Base-by-base conservation (phyloP, 768 basidiomycete genomes). In the Xerocomellus dryophilus region DNA sequence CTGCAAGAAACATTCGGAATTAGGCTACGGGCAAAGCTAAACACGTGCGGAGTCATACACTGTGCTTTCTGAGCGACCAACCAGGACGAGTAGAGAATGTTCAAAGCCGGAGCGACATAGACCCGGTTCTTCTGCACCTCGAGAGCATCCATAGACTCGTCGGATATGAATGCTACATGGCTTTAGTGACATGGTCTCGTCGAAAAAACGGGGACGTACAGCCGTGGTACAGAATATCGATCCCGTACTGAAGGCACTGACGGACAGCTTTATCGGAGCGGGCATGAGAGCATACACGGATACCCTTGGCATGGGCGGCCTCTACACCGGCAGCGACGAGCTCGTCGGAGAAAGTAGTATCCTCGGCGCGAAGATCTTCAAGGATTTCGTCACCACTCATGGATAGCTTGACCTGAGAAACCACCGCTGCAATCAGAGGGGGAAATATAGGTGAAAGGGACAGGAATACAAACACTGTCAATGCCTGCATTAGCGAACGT, bases 371-470 rank as follows among this genome's bases (percentile, higher is more conserved):
- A 39, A 73, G 65, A 18, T 60, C 35, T 25, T 71, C 69, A 0
- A 69, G 70, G 27, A 71, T 70, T 45, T 73, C 71, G 11, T 74
- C 73, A 0, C 73, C 73, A 11, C 66, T 71, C 73, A 74, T 74
- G 3, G 62, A 68, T 14, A 74, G 48, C 42, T 74, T 74, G 59
- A 72, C 43, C 64, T 74, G 25, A 21, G 7, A n/a, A 11, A 25
- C 3, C 18, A 27, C 35, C 11, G 32, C 50, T 12, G 21, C 8
- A 25, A 21, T 60, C 23, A 47, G 41, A 50, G 4, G 29, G 14
- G 2, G 9, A 31, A 39, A n/a, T 5, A 3, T 1, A 25, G 5
- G 23, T 2, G 5, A 47, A 36, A 40, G 7, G 14, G 15, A 29
- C 2, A 27, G 29, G 15, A 29, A 41, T 21, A 59, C 66, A 17